phyloP scores from a whole-genome alignment of 345 rosid genomes.

The Eucalyptus pauciflora region DNA sequence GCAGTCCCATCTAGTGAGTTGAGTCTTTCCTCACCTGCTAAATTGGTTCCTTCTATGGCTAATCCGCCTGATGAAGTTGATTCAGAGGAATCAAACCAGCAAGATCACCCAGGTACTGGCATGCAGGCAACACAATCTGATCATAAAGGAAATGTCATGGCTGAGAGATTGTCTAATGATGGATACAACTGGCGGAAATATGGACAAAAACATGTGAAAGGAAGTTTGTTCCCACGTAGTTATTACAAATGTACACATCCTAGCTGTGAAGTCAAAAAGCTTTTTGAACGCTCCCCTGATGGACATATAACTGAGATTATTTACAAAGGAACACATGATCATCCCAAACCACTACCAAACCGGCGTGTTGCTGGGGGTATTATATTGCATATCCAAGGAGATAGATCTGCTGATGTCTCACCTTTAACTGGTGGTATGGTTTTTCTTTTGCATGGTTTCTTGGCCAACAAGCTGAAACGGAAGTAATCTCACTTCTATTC shows the following conservation, averaged over 20 bases:
- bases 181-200: constrained; percentile 99
- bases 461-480: not conserved
- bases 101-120: constrained; percentile 21
- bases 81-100: constrained; percentile 46
- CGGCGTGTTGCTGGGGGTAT: constrained; percentile 58
- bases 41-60: constrained; percentile 29
- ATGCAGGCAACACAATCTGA: constrained; percentile 39
- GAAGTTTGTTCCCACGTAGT: constrained; percentile 96
- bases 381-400: constrained; percentile 64
- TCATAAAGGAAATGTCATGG: constrained; percentile 39
- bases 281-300: constrained; percentile 87
- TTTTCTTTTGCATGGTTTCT: not conserved
- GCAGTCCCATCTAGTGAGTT: constrained; percentile 63
- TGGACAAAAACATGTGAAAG: constrained; percentile 98
- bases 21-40: constrained; percentile 41
- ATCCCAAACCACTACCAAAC: constrained; percentile 90
- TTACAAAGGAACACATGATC: constrained; percentile 95
- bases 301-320: constrained; percentile 86
- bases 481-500: not conserved
- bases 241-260: constrained; percentile 98
- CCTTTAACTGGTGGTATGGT: constrained; percentile 43
- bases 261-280: constrained; percentile 94
- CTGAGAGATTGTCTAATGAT: constrained; percentile 46
- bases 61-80: constrained; percentile 46
- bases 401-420: constrained; percentile 43